phyloP scores from a whole-genome alignment of 805 yeast species.

The Pichia thaimueangensis region DNA sequence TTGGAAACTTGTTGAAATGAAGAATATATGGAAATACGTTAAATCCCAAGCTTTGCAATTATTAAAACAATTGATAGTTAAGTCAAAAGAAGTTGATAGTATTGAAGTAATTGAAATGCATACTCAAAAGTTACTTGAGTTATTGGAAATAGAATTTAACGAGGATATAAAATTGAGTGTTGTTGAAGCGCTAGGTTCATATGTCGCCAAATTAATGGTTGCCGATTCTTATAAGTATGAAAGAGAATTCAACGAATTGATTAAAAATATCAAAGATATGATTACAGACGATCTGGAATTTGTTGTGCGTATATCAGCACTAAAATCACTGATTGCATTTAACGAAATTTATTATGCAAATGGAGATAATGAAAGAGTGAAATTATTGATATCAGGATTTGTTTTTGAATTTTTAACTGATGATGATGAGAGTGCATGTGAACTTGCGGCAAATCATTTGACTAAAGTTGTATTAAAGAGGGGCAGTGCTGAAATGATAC shows the following conservation, averaged over 20 bases:
- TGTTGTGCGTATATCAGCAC: slow-evolving; percentile 39
- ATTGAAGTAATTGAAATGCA: slow-evolving; percentile 7
- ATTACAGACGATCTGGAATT: slow-evolving; percentile 40
- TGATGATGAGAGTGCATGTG: slow-evolving; percentile 60
- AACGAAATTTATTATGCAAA: slow-evolving; percentile 9
- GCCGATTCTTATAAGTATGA: slow-evolving; percentile 5
- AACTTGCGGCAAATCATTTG: slow-evolving; percentile 38
- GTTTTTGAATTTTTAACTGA: slow-evolving; percentile 43
- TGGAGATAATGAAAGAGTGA: slow-evolving; percentile 4
- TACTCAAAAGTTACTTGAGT: slow-evolving; percentile 22
- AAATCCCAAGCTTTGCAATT: slow-evolving; percentile 36
- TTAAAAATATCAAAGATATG: slow-evolving; percentile 23
- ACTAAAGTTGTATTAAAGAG: slow-evolving; percentile 25
- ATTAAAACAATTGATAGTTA: slow-evolving; percentile 23
- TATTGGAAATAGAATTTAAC: slow-evolving; percentile 19
- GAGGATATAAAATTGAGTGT: slow-evolving; percentile 38
- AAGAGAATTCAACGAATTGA: slow-evolving; percentile 23
- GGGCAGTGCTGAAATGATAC: slow-evolving; percentile 18
- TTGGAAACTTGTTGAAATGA: slow-evolving; percentile 23
- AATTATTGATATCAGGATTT: slow-evolving; percentile 6
- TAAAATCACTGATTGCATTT: slow-evolving; percentile 36
- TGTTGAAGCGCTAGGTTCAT: slow-evolving; percentile 46
- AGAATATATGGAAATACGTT: slow-evolving; percentile 36
- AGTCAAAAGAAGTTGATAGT: background rate
- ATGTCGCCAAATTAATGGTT: slow-evolving; percentile 20